Base-by-base conservation (phyloP, 306 rosid species). In the Vigna hirtella region DNA sequence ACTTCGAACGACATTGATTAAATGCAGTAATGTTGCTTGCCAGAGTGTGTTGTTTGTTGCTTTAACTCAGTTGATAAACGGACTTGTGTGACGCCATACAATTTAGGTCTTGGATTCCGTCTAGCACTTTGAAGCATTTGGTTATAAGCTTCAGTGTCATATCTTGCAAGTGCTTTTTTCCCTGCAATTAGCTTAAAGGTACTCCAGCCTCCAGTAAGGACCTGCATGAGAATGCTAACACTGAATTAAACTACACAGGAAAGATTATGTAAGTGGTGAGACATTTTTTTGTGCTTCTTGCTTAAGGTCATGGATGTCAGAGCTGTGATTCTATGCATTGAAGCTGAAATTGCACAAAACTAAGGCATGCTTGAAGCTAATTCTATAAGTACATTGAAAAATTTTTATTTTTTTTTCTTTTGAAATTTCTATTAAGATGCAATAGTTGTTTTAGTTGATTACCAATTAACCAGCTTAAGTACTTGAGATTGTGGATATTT, bases 271-370 rank as follows among this genome's bases (percentile, higher is more conserved):
- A 26, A 26, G 28, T 26, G 38, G 38, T 63, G 97, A 93, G 34
- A 30, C n/a, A 70, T 90, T 80, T 79, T 96, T 11, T 68, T 96
- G 12, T 96, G 97, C 59, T 48, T 93, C 50, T 80, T 96, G 89
- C 89, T 96, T 17, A 83, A 91, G 67, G 83, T 76, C 9, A 77
- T 93, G 81, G 28, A 26, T 26, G 28, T 26, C 28, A 26, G 4
- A 26, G 28, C 28, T 26, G 28, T 26, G 28, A 26, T 93, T 77
- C 94, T 96, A 4, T 93, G 94, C 74, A 93, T 96, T 52, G 90
- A 93, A 81, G 99, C 96, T 11, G 99, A 96, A 62, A 79, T 83
- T 48, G 97, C 87, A 82, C 98, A 96, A 82, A 93, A 90, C 87
- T 34, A 87, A 96, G 98, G 99, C 91, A 85, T 53, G 76, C 59